A percentile compares a stretch with the other conserved stretches of the same genome.
Evolutionary conservation across 1,284 basidiomycete genomes (phyloP).

Genomic region (Ceratobasidium sp.): DNA sequence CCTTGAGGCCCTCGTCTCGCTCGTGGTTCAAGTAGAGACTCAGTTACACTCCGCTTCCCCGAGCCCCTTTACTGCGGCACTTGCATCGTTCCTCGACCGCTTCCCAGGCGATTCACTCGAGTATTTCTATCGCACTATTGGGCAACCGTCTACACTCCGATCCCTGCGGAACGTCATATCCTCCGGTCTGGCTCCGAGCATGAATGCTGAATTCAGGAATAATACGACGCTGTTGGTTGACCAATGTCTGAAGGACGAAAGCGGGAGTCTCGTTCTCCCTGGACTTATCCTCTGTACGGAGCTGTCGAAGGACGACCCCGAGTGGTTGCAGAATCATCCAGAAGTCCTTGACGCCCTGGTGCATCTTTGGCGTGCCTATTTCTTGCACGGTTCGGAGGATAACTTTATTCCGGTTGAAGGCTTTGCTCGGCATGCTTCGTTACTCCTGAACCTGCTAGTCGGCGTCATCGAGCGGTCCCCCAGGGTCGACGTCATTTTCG

Average conservation of each 20-base stretch:
- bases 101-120: slow-evolving; percentile 88
- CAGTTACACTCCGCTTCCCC: slow-evolving; percentile 89
- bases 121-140: slow-evolving; percentile 84
- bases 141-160: slow-evolving; percentile 77
- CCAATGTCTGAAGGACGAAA: slow-evolving; percentile 67
- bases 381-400: slow-evolving; percentile 44
- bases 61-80: slow-evolving; percentile 94
- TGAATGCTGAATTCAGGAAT: slow-evolving; percentile 78
- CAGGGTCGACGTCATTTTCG: slow-evolving; percentile 83
- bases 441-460: slow-evolving; percentile 34
- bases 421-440: slow-evolving; percentile 55
- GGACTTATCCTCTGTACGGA: slow-evolving; percentile 83
- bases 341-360: slow-evolving; percentile 76
- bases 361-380: slow-evolving; percentile 73
- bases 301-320: slow-evolving; percentile 71
- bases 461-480: slow-evolving; percentile 48
- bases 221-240: slow-evolving; percentile 71
- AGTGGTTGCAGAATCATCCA: slow-evolving; percentile 78
- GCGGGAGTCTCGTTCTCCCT: slow-evolving; percentile 68
- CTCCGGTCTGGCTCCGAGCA: slow-evolving; percentile 77
- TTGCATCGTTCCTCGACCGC: slow-evolving; percentile 91
- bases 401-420: slow-evolving; percentile 56
- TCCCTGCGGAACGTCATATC: slow-evolving; percentile 85
- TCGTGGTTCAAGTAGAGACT: slow-evolving; percentile 93
- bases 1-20: slow-evolving; percentile 85